phyloP scores from a whole-genome alignment of 306 rosid species.

The Dryas alaskensis region DNA sequence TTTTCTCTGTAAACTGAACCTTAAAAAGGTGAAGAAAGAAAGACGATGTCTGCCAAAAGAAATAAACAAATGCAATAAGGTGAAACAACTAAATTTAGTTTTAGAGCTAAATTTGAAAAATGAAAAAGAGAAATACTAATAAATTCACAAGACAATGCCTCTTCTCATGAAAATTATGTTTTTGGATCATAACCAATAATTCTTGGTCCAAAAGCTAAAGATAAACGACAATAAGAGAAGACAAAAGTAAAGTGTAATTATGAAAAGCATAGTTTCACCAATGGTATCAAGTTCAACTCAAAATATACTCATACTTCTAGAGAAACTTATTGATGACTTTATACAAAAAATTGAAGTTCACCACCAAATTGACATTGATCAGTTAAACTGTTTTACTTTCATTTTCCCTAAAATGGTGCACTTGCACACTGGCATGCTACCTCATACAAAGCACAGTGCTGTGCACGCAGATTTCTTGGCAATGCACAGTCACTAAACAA shows the following conservation, averaged over 20 bases:
- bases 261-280: not conserved
- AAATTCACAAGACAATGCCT: not conserved
- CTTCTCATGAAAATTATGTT: not conserved
- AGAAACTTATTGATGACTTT: not conserved
- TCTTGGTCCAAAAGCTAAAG: not conserved
- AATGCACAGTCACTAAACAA: not conserved
- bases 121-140: not conserved
- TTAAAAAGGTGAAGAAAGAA: constrained; percentile 89
- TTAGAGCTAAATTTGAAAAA: constrained; percentile 18
- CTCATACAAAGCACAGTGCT: not conserved
- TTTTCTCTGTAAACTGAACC: constrained; percentile 72
- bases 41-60: constrained; percentile 74
- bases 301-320: not conserved
- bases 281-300: not conserved
- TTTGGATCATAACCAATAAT: not conserved
- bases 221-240: not conserved
- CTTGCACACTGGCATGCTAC: not conserved
- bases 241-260: not conserved
- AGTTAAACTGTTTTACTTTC: not conserved
- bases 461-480: no score
- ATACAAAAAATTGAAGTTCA: not conserved
- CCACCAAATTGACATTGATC: not conserved
- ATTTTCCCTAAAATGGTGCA: not conserved
- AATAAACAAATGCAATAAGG: constrained; percentile 29
- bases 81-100: not conserved